phyloP scores from a whole-genome alignment of 2,329 filamentous ascomycete species.

The Pseudocercospora cruenta region DNA sequence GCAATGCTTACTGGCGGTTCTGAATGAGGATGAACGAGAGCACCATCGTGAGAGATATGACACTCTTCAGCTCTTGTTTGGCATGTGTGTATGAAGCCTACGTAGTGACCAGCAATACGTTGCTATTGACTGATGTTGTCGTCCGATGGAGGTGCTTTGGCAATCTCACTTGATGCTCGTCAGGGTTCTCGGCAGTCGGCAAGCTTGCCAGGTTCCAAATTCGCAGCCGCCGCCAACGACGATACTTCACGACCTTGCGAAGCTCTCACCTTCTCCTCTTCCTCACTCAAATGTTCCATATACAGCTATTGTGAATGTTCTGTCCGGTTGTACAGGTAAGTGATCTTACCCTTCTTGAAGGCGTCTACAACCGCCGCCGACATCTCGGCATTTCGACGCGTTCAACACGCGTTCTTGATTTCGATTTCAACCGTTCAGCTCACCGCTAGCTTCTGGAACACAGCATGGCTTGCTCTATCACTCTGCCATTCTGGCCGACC shows the following conservation, averaged over 20 bases:
- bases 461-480: slow-evolving; percentile 28
- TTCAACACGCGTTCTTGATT: slow-evolving; percentile 16
- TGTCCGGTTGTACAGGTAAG: neutral
- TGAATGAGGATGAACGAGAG: slow-evolving; percentile 90
- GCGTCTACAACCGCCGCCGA: neutral
- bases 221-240: no score
- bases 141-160: neutral
- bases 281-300: neutral
- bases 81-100: neutral
- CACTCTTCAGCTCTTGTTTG: neutral
- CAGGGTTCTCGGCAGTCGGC: neutral
- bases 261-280: neutral
- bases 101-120: neutral
- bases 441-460: slow-evolving; percentile 5
- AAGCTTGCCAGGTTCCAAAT: neutral
- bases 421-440: neutral
- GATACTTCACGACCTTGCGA: no score
- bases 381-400: slow-evolving; percentile 6
- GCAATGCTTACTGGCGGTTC: slow-evolving; percentile 71
- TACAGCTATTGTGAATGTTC: neutral
- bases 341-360: neutral
- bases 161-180: neutral
- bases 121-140: neutral
- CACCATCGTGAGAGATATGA: slow-evolving; percentile 53
- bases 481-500: slow-evolving; percentile 52